A percentile compares a stretch with the other conserved stretches of the same genome.
Conservation (phyloP, 2,329 filamentous ascomycete genomes). For the Teratosphaeria epicoccoides region DNA sequence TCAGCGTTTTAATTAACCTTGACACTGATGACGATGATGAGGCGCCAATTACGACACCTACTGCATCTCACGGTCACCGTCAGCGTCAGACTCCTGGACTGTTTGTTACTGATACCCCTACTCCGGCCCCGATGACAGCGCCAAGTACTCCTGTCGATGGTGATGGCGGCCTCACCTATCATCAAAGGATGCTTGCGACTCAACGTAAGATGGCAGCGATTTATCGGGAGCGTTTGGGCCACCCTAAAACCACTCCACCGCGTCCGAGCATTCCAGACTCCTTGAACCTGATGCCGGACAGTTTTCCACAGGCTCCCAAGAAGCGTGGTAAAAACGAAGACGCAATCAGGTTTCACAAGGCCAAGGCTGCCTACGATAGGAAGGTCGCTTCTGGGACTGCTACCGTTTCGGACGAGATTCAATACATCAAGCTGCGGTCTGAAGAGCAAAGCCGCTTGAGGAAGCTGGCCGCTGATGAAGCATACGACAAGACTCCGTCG, state of each 20-base stretch:
- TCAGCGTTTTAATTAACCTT: neutral
- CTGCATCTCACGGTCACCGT: neutral
- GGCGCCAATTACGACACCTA: neutral
- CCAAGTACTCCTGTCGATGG: neutral
- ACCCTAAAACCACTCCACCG: neutral
- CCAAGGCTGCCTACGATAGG: conserved; percentile 1
- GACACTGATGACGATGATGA: neutral
- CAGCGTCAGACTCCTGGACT: neutral
- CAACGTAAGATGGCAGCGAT: neutral
- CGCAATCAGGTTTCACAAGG: conserved; percentile 3
- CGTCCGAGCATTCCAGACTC: neutral
- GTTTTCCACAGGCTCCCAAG: neutral
- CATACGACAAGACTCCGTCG: conserved; percentile 6
- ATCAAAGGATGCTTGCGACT: neutral
- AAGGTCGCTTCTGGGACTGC: conserved; percentile 9
- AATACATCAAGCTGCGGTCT: conserved; percentile 12
- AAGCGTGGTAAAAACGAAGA: neutral
- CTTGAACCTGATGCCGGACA: neutral
- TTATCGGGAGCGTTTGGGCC: neutral
- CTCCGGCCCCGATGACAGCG: neutral
- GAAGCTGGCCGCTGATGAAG: conserved; percentile 11
- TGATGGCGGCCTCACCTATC: neutral
- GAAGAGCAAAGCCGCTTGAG: conserved; percentile 9
- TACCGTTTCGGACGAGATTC: conserved; percentile 13
- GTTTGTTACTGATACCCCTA: neutral